Conservation (phyloP, 805 yeast species). For the Nakazawaea holstii region DNA sequence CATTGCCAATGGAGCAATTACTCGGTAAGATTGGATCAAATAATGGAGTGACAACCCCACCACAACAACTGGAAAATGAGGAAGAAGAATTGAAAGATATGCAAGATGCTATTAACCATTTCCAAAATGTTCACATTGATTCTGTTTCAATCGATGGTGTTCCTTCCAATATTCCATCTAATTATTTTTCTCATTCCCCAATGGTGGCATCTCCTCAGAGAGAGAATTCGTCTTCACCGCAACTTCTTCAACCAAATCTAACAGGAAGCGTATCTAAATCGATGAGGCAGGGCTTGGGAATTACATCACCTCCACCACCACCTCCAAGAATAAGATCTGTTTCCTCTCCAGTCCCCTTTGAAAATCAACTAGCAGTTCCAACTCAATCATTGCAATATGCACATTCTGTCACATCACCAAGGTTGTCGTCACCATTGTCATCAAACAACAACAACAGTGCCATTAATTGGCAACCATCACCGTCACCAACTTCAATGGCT, state of each 20-base stretch:
- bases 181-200: constrained; percentile 20
- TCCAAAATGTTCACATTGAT: constrained; percentile 74
- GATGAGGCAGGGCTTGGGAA: constrained; percentile 21
- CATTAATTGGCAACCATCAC: constrained; percentile 4
- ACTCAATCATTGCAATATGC: neutral
- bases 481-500: constrained; percentile 6
- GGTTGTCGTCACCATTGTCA: constrained; percentile 13
- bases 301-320: constrained; percentile 9
- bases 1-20: constrained; percentile 76
- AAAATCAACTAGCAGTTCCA: neutral
- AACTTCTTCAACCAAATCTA: constrained; percentile 41
- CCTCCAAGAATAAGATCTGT: constrained; percentile 4
- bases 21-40: constrained; percentile 34
- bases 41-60: constrained; percentile 15
- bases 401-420: neutral
- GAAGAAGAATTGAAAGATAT: constrained; percentile 67
- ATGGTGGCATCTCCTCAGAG: constrained; percentile 2
- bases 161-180: constrained; percentile 46
- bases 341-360: constrained; percentile 6
- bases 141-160: constrained; percentile 70
- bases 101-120: constrained; percentile 69
- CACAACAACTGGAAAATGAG: constrained; percentile 45
- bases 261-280: constrained; percentile 56
- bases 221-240: constrained; percentile 11
- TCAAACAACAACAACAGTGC: constrained; percentile 8